Evolutionary conservation across 441 rosid genomes (phyloP).

Genomic region (Gossypium lobatum): DNA sequence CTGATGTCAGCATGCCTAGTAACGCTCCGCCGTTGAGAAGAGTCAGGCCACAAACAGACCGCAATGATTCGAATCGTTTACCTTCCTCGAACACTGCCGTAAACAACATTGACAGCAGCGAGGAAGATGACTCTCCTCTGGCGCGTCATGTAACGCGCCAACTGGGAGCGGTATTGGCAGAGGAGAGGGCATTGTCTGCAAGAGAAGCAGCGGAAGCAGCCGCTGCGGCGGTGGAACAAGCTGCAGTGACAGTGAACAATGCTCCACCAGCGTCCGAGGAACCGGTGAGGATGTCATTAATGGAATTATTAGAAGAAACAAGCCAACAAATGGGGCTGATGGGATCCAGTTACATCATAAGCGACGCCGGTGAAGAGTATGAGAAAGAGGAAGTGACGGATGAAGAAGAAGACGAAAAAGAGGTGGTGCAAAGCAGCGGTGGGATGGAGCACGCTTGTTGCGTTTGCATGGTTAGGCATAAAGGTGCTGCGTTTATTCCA

Average conservation of each 20-base stretch:
- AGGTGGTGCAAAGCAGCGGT: slow-evolving; percentile 19
- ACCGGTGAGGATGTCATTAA: slow-evolving; percentile 69
- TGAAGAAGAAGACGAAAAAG: slow-evolving; percentile 27
- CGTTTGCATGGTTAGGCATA: slow-evolving; percentile 93
- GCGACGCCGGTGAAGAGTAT: slow-evolving; percentile 31
- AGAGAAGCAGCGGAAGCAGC: slow-evolving; percentile 66
- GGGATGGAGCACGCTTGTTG: slow-evolving; percentile 64
- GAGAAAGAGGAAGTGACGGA: slow-evolving; percentile 26
- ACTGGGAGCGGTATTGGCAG: slow-evolving; percentile 40
- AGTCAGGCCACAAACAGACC: slow-evolving; percentile 44
- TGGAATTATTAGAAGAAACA: slow-evolving; percentile 80
- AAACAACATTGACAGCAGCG: slow-evolving; percentile 20
- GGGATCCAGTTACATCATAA: slow-evolving; percentile 52
- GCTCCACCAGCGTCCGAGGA: slow-evolving; percentile 14
- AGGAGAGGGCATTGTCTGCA: slow-evolving; percentile 63
- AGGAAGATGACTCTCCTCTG: slow-evolving; percentile 18
- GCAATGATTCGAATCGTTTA: slow-evolving; percentile 37
- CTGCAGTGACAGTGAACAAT: slow-evolving; percentile 14
- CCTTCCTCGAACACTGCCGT: neutral
- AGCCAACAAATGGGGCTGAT: slow-evolving; percentile 58
- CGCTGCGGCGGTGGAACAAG: slow-evolving; percentile 21
- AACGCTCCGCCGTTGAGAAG: slow-evolving; percentile 34
- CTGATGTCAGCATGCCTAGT: slow-evolving; percentile 22
- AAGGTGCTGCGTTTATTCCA: slow-evolving; percentile 90
- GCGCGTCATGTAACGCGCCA: slow-evolving; percentile 29